Evolutionary conservation across 140 eudicot species (phyloP), one percentile per base, ranked within the genome.

Genomic region (Senecio squalidus): DNA sequence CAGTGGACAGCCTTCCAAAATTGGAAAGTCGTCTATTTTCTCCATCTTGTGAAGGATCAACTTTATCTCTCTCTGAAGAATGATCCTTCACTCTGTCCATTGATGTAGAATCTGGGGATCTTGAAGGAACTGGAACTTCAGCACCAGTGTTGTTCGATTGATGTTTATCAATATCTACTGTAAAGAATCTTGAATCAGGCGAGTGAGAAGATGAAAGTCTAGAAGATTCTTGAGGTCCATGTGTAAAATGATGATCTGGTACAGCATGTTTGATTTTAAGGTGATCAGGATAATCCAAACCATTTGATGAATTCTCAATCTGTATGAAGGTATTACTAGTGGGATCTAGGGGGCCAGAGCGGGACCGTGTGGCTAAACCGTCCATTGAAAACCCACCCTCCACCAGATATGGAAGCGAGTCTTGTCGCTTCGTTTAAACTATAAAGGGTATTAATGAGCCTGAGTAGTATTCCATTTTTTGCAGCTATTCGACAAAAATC

Each of bases 401-500:
- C 90, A 41, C 83, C 80, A 54, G 95, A 67, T 78, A 77, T 62
- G 45, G 89, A 78, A 69, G 90, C 95, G 26, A 91, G 77, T 29
- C 96, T 85, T 54, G 95, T 67, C 33, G 98, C 95, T 75, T 91
- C 98, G 24, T 86, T 91, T 72, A 91, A 74, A 68, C 96, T 86
- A 68, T 91, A 79, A 46, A 91, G 94, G 62, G 98, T 91, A 72
- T 91, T 86, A 34, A 79, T 80, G 53, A 91, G 98, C 82, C 98
- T 83, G 48, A 83, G 83, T 64, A 91, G 71, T 47, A 91, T 91
- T 57, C 98, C 96, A 49, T 81, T 91, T 74, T 86, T 91, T 46
- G 98, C 94, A 71, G 98, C 94, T 58, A 91, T 74, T 60, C 94
- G 90, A 66, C 94, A 91, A 74, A 91, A 91, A 75, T 91, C 98